A percentile compares a stretch with the other conserved stretches of the same genome.
These are phyloP conservation scores for Aureobasidium sp. DNA, from an alignment of 2,329 filamentous ascomycete species.

Conservation along the genomic window DNA sequence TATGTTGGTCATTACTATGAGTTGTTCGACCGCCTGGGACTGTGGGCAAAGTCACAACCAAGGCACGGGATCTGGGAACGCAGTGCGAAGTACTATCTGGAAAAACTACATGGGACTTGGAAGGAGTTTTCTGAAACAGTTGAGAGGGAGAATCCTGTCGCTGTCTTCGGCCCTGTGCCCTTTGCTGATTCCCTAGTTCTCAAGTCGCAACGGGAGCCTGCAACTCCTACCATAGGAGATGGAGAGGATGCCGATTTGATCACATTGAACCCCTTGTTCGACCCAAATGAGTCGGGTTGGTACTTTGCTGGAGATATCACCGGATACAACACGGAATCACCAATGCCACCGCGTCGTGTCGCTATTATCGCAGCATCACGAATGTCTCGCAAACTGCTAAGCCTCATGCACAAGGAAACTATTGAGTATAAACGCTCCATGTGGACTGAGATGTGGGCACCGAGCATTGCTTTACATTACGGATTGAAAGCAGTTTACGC, in stretches of 20 bases:
- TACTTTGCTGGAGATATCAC: background rate
- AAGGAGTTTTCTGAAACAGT: slow-evolving; percentile 56
- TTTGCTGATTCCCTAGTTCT: slow-evolving; percentile 44
- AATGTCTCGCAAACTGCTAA: background rate
- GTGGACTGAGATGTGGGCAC: slow-evolving; percentile 5
- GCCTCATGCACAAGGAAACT: background rate
- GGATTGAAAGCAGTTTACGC: background rate
- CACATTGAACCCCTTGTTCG: background rate
- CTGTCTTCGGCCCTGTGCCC: slow-evolving; percentile 53
- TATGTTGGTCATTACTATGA: slow-evolving; percentile 78
- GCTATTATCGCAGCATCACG: background rate
- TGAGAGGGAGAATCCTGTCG: slow-evolving; percentile 45
- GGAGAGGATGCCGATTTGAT: background rate
- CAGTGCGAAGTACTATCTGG: slow-evolving; percentile 64
- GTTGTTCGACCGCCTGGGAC: slow-evolving; percentile 56
- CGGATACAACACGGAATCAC: background rate
- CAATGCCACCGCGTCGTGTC: background rate
- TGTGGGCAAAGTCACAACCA: slow-evolving; percentile 59
- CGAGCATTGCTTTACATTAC: background rate
- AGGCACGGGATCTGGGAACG: slow-evolving; percentile 66
- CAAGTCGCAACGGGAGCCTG: slow-evolving; percentile 49
- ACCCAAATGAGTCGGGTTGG: background rate
- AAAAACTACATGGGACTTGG: slow-evolving; percentile 57
- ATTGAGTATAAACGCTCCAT: background rate
- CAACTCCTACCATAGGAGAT: slow-evolving; percentile 43